A percentile compares a stretch with the other conserved stretches of the same genome.
These are phyloP conservation scores for Rhizomucor miehei DNA, from an alignment of 371 early-diverging fungal genomes.

Conservation along the genomic window DNA sequence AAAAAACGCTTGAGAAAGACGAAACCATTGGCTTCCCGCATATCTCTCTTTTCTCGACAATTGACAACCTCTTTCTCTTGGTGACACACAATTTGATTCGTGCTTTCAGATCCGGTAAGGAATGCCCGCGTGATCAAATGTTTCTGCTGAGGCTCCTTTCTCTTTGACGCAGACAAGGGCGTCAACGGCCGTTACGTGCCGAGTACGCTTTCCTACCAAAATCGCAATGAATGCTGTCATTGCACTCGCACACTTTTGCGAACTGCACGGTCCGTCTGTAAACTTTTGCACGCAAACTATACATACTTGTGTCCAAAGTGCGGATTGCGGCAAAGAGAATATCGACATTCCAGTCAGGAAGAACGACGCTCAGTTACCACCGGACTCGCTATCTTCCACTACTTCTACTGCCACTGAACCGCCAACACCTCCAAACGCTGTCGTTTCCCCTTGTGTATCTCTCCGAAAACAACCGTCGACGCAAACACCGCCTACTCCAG, in stretches of 20 bases:
- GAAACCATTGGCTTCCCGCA: too few species aligned
- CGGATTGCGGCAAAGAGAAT: conserved; percentile 4
- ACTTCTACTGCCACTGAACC: conserved; percentile 14
- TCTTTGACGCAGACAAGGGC: too few species aligned
- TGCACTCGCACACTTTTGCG: conserved; percentile 57
- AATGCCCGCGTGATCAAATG: too few species aligned
- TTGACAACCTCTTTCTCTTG: too few species aligned
- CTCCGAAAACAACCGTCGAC: conserved; percentile 2
- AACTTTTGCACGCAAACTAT: conserved; percentile 57
- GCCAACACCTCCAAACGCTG: conserved; percentile 15
- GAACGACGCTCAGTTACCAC: conserved; percentile 2
- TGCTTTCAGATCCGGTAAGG: too few species aligned
- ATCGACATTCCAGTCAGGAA: conserved; percentile 7
- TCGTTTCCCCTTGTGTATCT: conserved; percentile 8
- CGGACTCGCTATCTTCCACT: conserved; percentile 7
- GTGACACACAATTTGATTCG: too few species aligned
- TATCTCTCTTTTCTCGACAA: too few species aligned
- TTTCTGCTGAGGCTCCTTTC: too few species aligned
- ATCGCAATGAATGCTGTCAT: conserved; percentile 50
- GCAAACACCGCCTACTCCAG: too few species aligned
- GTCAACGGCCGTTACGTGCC: too few species aligned
- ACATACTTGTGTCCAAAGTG: conserved; percentile 17
- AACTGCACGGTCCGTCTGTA: conserved; percentile 57
- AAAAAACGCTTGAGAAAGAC: too few species aligned
- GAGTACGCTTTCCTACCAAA: too few species aligned